phyloP scores from a whole-genome alignment of 441 rosid genomes.

The Euphorbia neoarborescens region DNA sequence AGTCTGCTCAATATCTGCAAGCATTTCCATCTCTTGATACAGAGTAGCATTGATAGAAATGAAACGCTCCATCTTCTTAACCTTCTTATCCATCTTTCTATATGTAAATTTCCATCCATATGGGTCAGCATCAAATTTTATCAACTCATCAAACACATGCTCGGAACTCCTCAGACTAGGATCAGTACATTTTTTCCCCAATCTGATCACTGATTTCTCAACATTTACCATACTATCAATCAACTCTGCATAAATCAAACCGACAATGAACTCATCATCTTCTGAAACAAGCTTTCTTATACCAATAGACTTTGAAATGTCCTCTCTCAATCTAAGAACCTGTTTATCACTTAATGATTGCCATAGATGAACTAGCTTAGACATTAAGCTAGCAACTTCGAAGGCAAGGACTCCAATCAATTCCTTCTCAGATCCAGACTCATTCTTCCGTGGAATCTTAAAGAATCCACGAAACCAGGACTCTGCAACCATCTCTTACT shows the following conservation, averaged over 20 bases:
- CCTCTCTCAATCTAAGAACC: slow-evolving; percentile 58
- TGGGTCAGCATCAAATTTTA: slow-evolving; percentile 53
- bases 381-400: slow-evolving; percentile 81
- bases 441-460: slow-evolving; percentile 58
- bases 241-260: slow-evolving; percentile 59
- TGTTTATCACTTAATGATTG: slow-evolving; percentile 77
- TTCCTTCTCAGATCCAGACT: slow-evolving; percentile 42
- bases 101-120: slow-evolving; percentile 55
- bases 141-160: slow-evolving; percentile 43
- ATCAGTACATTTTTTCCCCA: slow-evolving; percentile 62
- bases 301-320: slow-evolving; percentile 56
- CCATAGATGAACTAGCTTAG: slow-evolving; percentile 81
- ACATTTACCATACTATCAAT: slow-evolving; percentile 53
- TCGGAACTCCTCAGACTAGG: slow-evolving; percentile 55
- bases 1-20: slow-evolving; percentile 71
- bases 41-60: slow-evolving; percentile 59
- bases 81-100: slow-evolving; percentile 81
- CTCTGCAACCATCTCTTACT: slow-evolving; percentile 65
- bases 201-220: slow-evolving; percentile 65
- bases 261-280: slow-evolving; percentile 55
- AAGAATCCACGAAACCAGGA: slow-evolving; percentile 80
- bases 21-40: slow-evolving; percentile 87
- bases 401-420: slow-evolving; percentile 74
- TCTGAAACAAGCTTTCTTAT: slow-evolving; percentile 73
- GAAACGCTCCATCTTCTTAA: slow-evolving; percentile 81